Conservation (phyloP, 176 grass and related monocot genomes). For the Bolboschoenus planiculmis region DNA sequence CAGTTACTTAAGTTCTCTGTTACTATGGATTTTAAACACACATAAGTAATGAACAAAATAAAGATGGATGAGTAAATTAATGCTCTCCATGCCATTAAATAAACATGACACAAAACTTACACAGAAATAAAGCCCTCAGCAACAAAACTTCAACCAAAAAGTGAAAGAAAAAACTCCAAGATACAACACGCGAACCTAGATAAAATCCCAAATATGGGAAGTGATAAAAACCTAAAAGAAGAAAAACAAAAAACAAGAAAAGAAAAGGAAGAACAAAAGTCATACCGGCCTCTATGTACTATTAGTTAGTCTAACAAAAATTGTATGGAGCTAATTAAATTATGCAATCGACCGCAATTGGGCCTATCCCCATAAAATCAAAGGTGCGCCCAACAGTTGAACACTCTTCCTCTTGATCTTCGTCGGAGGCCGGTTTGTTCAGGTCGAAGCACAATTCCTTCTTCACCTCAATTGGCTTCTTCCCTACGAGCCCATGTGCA, state of each 20-base stretch:
- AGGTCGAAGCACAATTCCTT: constrained; percentile 12
- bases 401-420: background rate
- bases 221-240: background rate
- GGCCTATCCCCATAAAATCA: constrained; percentile 26
- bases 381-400: background rate
- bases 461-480: background rate
- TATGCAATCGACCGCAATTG: constrained; percentile 24
- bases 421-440: background rate
- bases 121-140: background rate
- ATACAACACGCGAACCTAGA: background rate
- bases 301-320: constrained; percentile 12
- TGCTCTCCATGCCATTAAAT: background rate
- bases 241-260: background rate
- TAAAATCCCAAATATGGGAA: constrained; percentile 2
- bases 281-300: background rate
- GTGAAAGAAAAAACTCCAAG: background rate
- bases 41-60: background rate
- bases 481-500: background rate
- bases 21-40: no score
- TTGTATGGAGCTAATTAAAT: background rate
- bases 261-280: background rate
- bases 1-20: background rate
- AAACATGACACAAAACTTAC: background rate
- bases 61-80: background rate
- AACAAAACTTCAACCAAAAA: background rate